Percentiles rank a stretch among this genome's conserved stretches.
phyloP scores from a whole-genome alignment of 345 rosid species.

The Citrus australasica region DNA sequence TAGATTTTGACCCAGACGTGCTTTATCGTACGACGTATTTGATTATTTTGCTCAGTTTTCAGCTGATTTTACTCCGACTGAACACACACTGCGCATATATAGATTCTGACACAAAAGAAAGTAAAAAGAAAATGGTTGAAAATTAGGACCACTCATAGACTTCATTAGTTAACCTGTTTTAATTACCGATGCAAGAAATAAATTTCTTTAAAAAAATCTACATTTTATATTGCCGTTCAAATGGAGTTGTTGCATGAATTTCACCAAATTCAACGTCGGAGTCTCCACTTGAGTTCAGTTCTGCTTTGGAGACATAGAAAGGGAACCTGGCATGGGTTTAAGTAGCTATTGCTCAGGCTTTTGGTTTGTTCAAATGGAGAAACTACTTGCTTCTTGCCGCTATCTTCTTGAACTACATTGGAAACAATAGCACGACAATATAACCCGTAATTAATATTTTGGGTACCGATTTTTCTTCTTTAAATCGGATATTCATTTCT shows the following conservation, averaged over 20 bases:
- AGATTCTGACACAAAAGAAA: neutral
- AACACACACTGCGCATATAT: neutral
- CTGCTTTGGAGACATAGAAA: neutral
- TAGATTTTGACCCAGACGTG: neutral
- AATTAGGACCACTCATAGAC: neutral
- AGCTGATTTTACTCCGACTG: neutral
- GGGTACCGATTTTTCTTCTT: too few species aligned
- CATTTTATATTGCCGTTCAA: neutral
- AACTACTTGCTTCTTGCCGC: neutral
- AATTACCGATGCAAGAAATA: too few species aligned
- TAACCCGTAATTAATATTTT: neutral
- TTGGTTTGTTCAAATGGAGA: neutral
- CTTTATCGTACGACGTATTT: neutral
- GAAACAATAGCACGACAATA: too few species aligned
- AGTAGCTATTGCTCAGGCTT: neutral
- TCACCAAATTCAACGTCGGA: neutral
- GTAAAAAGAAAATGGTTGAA: neutral
- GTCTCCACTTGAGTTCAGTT: neutral
- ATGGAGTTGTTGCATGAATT: slow-evolving; percentile 6
- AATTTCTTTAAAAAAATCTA: too few species aligned
- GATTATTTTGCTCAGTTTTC: neutral
- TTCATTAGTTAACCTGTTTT: too few species aligned
- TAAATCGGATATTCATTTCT: too few species aligned
- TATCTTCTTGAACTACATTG: neutral
- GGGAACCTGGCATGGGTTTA: neutral